These are phyloP conservation scores for Linnemannia schmuckeri DNA, from an alignment of 192 early-diverging fungal species.

Conservation along the genomic window DNA sequence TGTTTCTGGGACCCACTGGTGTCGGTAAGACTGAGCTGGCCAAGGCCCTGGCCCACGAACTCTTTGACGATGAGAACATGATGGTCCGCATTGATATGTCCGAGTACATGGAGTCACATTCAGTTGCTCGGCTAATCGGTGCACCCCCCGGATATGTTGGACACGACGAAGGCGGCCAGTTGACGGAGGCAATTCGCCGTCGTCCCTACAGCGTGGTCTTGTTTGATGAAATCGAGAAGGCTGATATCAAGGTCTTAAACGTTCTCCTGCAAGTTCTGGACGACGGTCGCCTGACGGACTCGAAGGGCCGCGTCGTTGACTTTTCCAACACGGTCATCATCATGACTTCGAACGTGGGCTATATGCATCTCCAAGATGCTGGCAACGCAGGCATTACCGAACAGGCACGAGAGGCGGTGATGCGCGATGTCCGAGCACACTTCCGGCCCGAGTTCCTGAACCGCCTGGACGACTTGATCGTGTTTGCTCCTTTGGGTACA, in stretches of 20 bases:
- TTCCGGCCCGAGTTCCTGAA: slow-evolving; percentile 98
- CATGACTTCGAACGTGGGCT: slow-evolving; percentile 93
- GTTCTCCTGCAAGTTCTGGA: slow-evolving; percentile 89
- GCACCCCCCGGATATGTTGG: slow-evolving; percentile 98
- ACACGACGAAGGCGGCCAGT: slow-evolving; percentile 95
- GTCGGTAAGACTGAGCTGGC: slow-evolving; percentile 93
- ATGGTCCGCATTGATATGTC: slow-evolving; percentile 99
- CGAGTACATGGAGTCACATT: slow-evolving; percentile 95
- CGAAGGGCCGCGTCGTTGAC: slow-evolving; percentile 90
- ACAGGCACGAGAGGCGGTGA: slow-evolving; percentile 69
- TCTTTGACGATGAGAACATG: slow-evolving; percentile 97
- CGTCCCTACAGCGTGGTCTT: slow-evolving; percentile 94
- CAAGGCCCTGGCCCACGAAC: slow-evolving; percentile 84
- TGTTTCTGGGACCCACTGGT: slow-evolving; percentile 98
- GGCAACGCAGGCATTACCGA: slow-evolving; percentile 56
- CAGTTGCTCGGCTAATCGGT: slow-evolving; percentile 92
- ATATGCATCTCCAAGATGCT: slow-evolving; percentile 50
- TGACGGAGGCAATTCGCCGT: slow-evolving; percentile 94
- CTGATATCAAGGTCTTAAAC: slow-evolving; percentile 86
- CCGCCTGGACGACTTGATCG: slow-evolving; percentile 93
- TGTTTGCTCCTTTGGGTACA: slow-evolving; percentile 83
- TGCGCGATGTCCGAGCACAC: slow-evolving; percentile 81
- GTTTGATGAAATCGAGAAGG: slow-evolving; percentile 99
- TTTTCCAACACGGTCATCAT: slow-evolving; percentile 97
- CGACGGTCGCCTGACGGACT: slow-evolving; percentile 94